Conservation (phyloP, 2,329 filamentous ascomycete species). For the Fusarium sp. region DNA sequence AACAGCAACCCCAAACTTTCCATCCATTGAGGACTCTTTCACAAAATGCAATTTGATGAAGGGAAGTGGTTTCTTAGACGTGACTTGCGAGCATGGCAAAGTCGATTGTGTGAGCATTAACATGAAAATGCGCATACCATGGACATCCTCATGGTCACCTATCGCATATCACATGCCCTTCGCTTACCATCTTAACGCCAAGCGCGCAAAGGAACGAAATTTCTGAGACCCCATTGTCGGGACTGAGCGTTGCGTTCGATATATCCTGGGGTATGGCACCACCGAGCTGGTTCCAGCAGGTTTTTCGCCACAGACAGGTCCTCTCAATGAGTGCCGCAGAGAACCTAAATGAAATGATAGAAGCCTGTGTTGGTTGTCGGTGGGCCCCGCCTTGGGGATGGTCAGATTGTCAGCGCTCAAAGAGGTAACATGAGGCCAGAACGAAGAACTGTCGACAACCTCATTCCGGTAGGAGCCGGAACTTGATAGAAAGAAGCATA, state of each 20-base stretch:
- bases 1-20: not conserved
- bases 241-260: slow-evolving; percentile 30
- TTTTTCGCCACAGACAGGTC: slow-evolving; percentile 2
- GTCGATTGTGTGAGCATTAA: not conserved
- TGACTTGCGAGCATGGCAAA: not conserved
- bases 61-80: not conserved
- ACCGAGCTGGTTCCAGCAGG: slow-evolving; percentile 24
- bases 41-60: not conserved
- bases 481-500: not conserved
- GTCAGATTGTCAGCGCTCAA: slow-evolving; percentile 38
- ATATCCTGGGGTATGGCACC: slow-evolving; percentile 40
- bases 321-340: not conserved
- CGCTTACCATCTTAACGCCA: not conserved
- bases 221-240: slow-evolving; percentile 14
- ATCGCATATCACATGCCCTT: slow-evolving; percentile 15
- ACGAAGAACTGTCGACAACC: slow-evolving; percentile 17
- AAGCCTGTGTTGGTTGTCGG: slow-evolving; percentile 27
- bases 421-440: slow-evolving; percentile 38
- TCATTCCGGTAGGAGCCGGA: slow-evolving; percentile 31
- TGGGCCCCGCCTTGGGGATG: slow-evolving; percentile 30
- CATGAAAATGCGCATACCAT: not conserved
- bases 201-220: not conserved
- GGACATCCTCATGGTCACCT: not conserved
- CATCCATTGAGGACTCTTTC: not conserved
- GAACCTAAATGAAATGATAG: not conserved